A percentile compares a stretch with the other conserved stretches of the same genome.
These are phyloP conservation scores for Alternaria atra DNA, from an alignment of 2,329 filamentous ascomycete species.

Conservation along the genomic window DNA sequence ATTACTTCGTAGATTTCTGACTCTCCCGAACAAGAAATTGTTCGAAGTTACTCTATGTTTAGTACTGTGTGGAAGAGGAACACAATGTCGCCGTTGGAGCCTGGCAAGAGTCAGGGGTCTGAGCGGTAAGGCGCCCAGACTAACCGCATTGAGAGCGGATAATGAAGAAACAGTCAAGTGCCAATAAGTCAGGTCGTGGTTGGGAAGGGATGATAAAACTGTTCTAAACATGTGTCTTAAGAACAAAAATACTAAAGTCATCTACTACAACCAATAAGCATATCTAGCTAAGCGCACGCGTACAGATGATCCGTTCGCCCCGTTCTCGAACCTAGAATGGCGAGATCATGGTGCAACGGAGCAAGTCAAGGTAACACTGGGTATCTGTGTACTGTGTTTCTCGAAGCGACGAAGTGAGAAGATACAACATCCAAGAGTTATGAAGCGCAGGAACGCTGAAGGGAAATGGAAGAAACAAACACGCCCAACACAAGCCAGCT, in stretches of 20 bases:
- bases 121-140: conserved; percentile 4
- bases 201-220: neutral
- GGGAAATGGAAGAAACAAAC: neutral
- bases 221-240: neutral
- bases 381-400: neutral
- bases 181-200: conserved; percentile 3
- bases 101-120: neutral
- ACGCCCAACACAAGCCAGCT: neutral
- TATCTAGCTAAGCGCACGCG: neutral
- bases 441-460: neutral
- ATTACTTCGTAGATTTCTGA: neutral
- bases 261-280: neutral
- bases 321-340: neutral
- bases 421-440: neutral
- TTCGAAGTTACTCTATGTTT: neutral
- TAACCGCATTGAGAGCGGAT: conserved; percentile 2
- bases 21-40: neutral
- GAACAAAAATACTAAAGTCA: neutral
- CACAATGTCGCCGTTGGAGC: neutral
- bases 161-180: conserved; percentile 1
- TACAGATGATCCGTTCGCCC: neutral
- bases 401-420: neutral
- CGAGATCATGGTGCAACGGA: neutral
- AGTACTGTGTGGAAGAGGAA: neutral
- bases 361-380: neutral